Evolutionary conservation across 345 rosid species (phyloP).

Genomic region (Aethionema arabicum): DNA sequence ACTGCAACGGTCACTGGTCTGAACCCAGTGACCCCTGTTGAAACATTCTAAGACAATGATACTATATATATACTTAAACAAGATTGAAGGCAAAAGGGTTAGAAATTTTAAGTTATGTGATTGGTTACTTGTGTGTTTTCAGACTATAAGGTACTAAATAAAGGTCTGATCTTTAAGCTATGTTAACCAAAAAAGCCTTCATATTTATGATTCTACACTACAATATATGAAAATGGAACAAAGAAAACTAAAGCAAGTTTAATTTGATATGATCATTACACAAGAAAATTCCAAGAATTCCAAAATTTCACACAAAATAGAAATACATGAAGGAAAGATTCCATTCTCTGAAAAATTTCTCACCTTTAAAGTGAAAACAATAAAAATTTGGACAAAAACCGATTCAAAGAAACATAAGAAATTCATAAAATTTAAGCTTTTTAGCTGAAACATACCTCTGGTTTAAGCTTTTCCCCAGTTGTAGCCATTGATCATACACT

Average conservation of each 20-base stretch:
- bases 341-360: too few species aligned
- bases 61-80: neutral
- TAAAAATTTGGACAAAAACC: neutral
- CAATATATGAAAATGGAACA: too few species aligned
- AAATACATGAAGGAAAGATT: neutral
- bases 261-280: too few species aligned
- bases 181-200: too few species aligned
- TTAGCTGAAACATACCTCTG: slow-evolving; percentile 10
- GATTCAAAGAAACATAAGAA: neutral
- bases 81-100: neutral
- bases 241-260: too few species aligned
- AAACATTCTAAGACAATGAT: slow-evolving; percentile 29
- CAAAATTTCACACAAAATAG: slow-evolving; percentile 13
- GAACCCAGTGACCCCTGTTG: slow-evolving; percentile 47
- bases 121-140: neutral
- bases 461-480: neutral
- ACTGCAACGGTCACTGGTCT: slow-evolving; percentile 25
- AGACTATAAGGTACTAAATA: too few species aligned
- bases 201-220: too few species aligned
- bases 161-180: too few species aligned
- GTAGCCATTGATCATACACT: slow-evolving; percentile 4
- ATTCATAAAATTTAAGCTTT: too few species aligned
- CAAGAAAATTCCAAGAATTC: neutral
- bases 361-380: too few species aligned
- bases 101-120: slow-evolving; percentile 9